phyloP scores from a whole-genome alignment of 2,329 filamentous ascomycete genomes.

The Colletotrichum graminicola region DNA sequence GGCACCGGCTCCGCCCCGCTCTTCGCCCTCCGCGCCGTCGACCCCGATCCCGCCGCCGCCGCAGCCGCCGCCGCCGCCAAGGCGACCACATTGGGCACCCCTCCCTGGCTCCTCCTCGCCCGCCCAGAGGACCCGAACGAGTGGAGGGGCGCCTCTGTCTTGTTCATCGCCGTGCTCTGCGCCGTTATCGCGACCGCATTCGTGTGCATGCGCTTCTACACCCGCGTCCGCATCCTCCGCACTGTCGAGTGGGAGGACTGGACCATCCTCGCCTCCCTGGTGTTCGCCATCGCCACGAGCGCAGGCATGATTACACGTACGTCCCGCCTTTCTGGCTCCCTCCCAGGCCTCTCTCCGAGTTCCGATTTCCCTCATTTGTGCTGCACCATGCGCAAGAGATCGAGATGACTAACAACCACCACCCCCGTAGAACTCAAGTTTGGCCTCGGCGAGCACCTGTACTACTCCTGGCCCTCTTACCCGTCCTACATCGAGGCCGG shows the following conservation, averaged over 20 bases:
- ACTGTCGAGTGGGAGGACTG: constrained; percentile 52
- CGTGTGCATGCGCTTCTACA: constrained; percentile 51
- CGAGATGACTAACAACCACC: neutral
- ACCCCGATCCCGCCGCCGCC: neutral
- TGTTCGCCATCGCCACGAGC: constrained; percentile 42
- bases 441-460: constrained; percentile 38
- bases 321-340: neutral
- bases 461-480: constrained; percentile 16
- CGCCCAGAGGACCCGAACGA: constrained; percentile 33
- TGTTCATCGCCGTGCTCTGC: constrained; percentile 42
- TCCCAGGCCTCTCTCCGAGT: neutral
- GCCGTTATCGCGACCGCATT: constrained; percentile 47
- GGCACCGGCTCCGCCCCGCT: neutral
- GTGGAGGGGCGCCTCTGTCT: constrained; percentile 38
- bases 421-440: constrained; percentile 32
- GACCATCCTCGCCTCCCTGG: constrained; percentile 49
- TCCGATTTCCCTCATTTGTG: neutral
- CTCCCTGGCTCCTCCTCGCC: constrained; percentile 13
- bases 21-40: constrained; percentile 21
- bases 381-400: neutral
- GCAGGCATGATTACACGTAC: constrained; percentile 40
- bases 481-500: constrained; percentile 32
- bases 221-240: constrained; percentile 50
- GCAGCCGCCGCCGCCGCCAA: constrained; percentile 2
- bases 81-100: constrained; percentile 12